A percentile compares a stretch with the other conserved stretches of the same genome.
Conservation (phyloP, 2,329 filamentous ascomycete genomes). For the Aspergillus fumigatiaffinis region DNA sequence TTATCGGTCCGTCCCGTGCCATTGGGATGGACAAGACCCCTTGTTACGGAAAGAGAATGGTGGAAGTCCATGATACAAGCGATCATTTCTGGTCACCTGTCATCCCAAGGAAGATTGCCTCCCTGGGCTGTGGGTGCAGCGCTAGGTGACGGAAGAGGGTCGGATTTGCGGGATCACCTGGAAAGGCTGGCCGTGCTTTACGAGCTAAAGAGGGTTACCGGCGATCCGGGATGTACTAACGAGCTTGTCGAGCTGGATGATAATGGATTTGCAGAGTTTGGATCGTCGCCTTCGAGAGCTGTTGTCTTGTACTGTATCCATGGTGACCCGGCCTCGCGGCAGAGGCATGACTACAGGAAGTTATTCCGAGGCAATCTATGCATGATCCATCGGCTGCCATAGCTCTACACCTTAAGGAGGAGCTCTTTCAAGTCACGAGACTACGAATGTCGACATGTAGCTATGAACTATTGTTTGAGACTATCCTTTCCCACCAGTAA, state of each 20-base stretch:
- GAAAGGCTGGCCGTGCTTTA: neutral
- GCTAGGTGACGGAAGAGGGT: too few species aligned
- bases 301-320: neutral
- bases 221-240: neutral
- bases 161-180: neutral
- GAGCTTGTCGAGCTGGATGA: neutral
- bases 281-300: neutral
- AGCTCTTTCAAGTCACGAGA: neutral
- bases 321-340: neutral
- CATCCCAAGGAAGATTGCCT: neutral
- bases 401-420: neutral
- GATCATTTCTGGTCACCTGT: conserved; percentile 35
- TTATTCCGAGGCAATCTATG: neutral
- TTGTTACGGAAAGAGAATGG: conserved; percentile 61
- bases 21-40: conserved; percentile 57
- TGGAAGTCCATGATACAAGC: conserved; percentile 49
- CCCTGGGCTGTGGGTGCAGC: neutral
- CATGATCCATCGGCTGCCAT: neutral
- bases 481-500: neutral
- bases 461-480: neutral
- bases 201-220: neutral
- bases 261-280: neutral
- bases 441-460: neutral
- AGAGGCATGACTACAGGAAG: neutral
- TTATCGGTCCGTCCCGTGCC: conserved; percentile 60